Conservation (phyloP, 345 rosid species). For the Salix brachista region DNA sequence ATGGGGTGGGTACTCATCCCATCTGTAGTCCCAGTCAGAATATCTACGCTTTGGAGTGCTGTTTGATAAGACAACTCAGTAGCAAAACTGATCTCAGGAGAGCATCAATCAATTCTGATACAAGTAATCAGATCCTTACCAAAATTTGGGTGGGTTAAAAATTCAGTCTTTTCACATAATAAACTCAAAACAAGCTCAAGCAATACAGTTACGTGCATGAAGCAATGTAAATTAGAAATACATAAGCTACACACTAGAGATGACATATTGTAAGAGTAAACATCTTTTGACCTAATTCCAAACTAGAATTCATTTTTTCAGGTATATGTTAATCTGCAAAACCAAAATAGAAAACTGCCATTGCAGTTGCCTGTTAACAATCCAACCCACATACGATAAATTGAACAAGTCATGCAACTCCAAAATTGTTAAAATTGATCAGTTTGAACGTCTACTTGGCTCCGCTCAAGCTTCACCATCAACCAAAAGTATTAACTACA, state of each 20-base stretch:
- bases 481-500: not conserved
- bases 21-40: conserved; percentile 53
- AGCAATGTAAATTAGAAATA: not conserved
- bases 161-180: not conserved
- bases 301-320: not conserved
- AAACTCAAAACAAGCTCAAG: not conserved
- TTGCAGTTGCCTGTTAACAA: not conserved
- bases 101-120: not conserved
- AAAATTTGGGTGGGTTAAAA: not conserved
- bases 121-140: not conserved
- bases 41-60: conserved; percentile 28
- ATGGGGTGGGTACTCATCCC: conserved; percentile 51
- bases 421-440: not conserved
- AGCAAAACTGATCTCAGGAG: not conserved
- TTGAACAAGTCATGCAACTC: not conserved
- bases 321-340: not conserved
- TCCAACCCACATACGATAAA: not conserved
- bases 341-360: not conserved
- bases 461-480: not conserved
- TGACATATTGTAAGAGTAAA: not conserved
- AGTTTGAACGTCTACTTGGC: not conserved
- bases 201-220: not conserved
- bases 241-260: not conserved
- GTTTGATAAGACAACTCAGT: conserved; percentile 14
- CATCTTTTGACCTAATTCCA: not conserved